Conservation (phyloP, 768 basidiomycete species). For the Gloeopeniophorella convolvens region DNA sequence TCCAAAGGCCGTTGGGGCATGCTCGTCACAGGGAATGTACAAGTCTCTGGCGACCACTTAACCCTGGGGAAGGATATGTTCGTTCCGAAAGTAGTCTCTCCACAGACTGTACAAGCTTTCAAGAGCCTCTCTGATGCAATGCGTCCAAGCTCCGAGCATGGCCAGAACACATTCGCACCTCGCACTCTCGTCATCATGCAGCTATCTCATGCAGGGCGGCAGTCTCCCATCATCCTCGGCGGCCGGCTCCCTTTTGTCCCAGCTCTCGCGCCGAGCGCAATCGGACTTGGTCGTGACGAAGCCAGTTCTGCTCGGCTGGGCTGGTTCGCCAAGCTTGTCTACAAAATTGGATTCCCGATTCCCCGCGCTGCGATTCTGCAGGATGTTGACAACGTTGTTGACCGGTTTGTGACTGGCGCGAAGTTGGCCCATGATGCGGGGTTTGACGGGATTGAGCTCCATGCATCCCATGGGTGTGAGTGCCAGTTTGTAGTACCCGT, state of each 20-base stretch:
- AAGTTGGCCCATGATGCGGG: slow-evolving; percentile 55
- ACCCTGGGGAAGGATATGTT: slow-evolving; percentile 66
- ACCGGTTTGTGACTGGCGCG: slow-evolving; percentile 63
- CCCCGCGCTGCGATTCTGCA: slow-evolving; percentile 50
- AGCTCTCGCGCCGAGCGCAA: slow-evolving; percentile 67
- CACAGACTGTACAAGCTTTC: slow-evolving; percentile 45
- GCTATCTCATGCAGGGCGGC: slow-evolving; percentile 76
- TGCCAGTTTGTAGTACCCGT: slow-evolving; percentile 14
- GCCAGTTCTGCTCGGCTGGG: slow-evolving; percentile 1
- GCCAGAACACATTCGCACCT: not conserved
- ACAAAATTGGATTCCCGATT: slow-evolving; percentile 51
- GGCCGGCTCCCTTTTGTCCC: slow-evolving; percentile 54
- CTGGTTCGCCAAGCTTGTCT: slow-evolving; percentile 34
- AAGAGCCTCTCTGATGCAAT: slow-evolving; percentile 43
- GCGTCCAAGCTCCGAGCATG: slow-evolving; percentile 29
- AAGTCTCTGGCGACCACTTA: slow-evolving; percentile 57
- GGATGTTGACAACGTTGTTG: slow-evolving; percentile 58
- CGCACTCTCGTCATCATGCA: slow-evolving; percentile 54
- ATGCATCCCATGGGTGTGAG: slow-evolving; percentile 83
- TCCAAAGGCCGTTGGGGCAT: slow-evolving; percentile 77
- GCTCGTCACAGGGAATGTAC: slow-evolving; percentile 81
- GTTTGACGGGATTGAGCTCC: slow-evolving; percentile 84
- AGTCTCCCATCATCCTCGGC: slow-evolving; percentile 67
- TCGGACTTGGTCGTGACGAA: slow-evolving; percentile 38
- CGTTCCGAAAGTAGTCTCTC: slow-evolving; percentile 41